Conservation (phyloP, 2,329 filamentous ascomycete genomes). For the Aspergillus sp. region DNA sequence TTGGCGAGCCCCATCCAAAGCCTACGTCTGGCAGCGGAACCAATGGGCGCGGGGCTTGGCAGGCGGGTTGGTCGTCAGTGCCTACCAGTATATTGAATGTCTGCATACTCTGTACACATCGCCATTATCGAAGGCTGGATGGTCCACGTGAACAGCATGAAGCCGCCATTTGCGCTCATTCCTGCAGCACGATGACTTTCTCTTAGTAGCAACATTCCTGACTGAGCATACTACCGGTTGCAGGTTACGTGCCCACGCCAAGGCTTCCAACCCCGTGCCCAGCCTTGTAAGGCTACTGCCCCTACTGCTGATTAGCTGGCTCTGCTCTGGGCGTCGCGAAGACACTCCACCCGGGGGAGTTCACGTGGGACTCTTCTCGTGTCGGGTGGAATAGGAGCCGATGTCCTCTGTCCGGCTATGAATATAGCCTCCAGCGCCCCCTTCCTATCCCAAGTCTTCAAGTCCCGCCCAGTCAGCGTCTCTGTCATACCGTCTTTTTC, state of each 20-base stretch:
- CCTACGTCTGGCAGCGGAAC: slow-evolving; percentile 6
- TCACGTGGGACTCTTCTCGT: too few relatives aligned
- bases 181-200: not conserved
- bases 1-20: not conserved
- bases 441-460: too few relatives aligned
- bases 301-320: not conserved
- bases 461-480: too few relatives aligned
- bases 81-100: not conserved
- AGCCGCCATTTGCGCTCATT: not conserved
- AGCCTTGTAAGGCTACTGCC: not conserved
- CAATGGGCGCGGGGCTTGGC: slow-evolving; percentile 9
- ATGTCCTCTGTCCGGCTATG: too few relatives aligned
- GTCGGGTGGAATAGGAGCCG: too few relatives aligned
- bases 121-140: too few relatives aligned
- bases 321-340: not conserved
- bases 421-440: too few relatives aligned
- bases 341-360: not conserved
- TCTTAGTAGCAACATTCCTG: not conserved
- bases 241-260: not conserved
- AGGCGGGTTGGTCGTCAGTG: slow-evolving; percentile 2
- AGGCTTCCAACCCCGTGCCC: not conserved
- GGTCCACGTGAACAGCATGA: not conserved
- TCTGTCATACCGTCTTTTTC: too few relatives aligned
- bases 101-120: not conserved
- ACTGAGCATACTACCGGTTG: too few relatives aligned